Evolutionary conservation across 371 early-diverging fungal species (phyloP), one percentile per base, ranked within the genome.

Genomic region (Lichtheimia corymbifera): DNA sequence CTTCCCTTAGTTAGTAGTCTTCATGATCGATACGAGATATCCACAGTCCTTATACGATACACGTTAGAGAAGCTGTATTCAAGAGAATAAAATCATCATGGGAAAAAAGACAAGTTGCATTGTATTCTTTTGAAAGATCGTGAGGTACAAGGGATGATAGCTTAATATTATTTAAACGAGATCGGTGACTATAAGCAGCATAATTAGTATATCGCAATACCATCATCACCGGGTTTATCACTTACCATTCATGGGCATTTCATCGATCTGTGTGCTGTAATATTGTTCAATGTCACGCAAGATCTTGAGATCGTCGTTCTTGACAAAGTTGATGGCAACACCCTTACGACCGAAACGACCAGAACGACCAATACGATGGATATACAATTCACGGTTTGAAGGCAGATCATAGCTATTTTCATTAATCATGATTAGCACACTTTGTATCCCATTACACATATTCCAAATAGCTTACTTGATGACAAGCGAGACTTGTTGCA

Each of bases 311-410:
- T 98, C 99, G 15, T 97, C 96, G 62, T 86, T 83, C 56, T 91
- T 91, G 61, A 99, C 93, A 87, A 99, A 93, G 86, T 98, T 98
- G 75, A 98, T 95, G 53, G 99, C 98, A 55, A 96, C 92, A 86
- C 99, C 99, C 84, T 95, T 97, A 74, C 97, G 91, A 56, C 98
- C 98, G 70, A 95, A 98, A 82, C 99, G 91, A 63, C 98, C 98
- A 55, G 94, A 91, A 79, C 99, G 90, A 87, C 99, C 99, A 69
- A 98, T 97, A 71, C 95, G 91, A 83, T 94, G 95, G 64, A 97
- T 92, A 76, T 96, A 96, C 77, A 90, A 91, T 79, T 97, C 96
- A 79, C 91, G 90, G 73, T 91, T 91, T 62, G 80, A 72, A n/a
- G 98, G 98, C 40, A 99, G 84, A 84, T 99, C 99, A 67, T 97